A percentile compares a stretch with the other conserved stretches of the same genome.
Evolutionary conservation across 164 flowering plant genomes (phyloP).

Genomic region (Litsea cubeba): DNA sequence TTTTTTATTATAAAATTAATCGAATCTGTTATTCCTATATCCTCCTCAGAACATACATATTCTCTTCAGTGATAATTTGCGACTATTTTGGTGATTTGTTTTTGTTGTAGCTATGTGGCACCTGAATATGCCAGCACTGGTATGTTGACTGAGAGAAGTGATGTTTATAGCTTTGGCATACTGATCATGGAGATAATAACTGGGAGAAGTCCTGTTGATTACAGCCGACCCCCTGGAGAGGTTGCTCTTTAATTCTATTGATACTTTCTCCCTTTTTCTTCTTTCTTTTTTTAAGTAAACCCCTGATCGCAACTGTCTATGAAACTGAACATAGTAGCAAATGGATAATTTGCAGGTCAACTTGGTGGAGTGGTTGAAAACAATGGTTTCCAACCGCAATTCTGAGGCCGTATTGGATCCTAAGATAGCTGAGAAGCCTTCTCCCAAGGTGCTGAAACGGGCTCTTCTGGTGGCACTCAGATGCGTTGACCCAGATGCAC

Average conservation of each 20-base stretch:
- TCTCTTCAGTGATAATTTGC: neutral
- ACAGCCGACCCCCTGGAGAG: constrained; percentile 77
- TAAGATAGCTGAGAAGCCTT: constrained; percentile 71
- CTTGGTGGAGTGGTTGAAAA: constrained; percentile 89
- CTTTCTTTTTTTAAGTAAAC: neutral
- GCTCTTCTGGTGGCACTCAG: constrained; percentile 72
- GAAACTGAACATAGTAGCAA: neutral
- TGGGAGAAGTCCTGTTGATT: constrained; percentile 87
- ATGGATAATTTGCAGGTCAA: constrained; percentile 48
- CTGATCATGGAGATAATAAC: constrained; percentile 93
- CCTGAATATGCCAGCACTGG: constrained; percentile 99
- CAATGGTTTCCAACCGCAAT: constrained; percentile 68
- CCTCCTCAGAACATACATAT: neutral
- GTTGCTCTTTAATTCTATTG: constrained; percentile 17
- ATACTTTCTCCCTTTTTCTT: neutral
- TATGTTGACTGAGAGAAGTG: constrained; percentile 92
- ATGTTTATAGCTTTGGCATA: constrained; percentile 90
- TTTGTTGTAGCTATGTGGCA: constrained; percentile 70
- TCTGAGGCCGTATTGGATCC: constrained; percentile 90
- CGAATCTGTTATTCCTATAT: no score
- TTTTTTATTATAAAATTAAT: neutral
- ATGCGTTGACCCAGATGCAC: constrained; percentile 95
- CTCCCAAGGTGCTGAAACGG: constrained; percentile 82
- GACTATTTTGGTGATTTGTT: neutral
- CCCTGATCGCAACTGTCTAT: no score